These are phyloP conservation scores for Vitellaria paradoxa DNA, from an alignment of 179 eudicot genomes.

Conservation along the genomic window DNA sequence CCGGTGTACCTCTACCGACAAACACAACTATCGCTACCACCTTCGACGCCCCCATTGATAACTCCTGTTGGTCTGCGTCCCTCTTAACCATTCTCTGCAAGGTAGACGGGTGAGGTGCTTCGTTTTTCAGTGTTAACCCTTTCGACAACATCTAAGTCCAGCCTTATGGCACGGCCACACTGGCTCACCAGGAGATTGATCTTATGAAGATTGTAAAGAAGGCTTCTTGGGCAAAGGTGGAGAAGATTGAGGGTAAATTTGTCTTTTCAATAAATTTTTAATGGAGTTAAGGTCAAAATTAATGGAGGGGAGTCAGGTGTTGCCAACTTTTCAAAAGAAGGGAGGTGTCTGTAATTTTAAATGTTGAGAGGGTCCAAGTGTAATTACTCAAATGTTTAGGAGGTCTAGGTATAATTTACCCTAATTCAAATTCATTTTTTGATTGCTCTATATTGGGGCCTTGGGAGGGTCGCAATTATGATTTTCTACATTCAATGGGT, in stretches of 20 bases:
- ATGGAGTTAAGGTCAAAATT: too few relatives aligned
- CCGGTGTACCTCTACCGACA: constrained; percentile 36
- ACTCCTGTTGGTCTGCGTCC: constrained; percentile 43
- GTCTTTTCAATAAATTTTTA: too few relatives aligned
- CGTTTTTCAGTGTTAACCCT: constrained; percentile 52
- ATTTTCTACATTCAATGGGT: neutral
- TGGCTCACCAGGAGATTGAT: constrained; percentile 69
- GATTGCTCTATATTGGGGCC: constrained; percentile 7
- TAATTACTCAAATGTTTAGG: too few relatives aligned
- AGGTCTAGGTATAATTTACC: too few relatives aligned
- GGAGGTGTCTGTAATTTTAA: too few relatives aligned
- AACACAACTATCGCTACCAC: neutral
- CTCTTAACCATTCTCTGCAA: constrained; percentile 48
- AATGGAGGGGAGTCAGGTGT: too few relatives aligned
- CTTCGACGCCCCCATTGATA: neutral
- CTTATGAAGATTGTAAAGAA: constrained; percentile 63
- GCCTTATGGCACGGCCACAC: constrained; percentile 49
- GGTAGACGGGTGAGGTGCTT: constrained; percentile 65
- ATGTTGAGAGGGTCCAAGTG: too few relatives aligned
- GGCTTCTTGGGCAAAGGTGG: too few relatives aligned
- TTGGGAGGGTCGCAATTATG: neutral
- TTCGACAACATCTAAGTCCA: constrained; percentile 46
- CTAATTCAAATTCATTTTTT: neutral
- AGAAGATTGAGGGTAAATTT: too few relatives aligned
- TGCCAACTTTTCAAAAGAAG: too few relatives aligned